Base-by-base conservation (phyloP, 148 eudicot genomes). In the Cornus kousa region DNA sequence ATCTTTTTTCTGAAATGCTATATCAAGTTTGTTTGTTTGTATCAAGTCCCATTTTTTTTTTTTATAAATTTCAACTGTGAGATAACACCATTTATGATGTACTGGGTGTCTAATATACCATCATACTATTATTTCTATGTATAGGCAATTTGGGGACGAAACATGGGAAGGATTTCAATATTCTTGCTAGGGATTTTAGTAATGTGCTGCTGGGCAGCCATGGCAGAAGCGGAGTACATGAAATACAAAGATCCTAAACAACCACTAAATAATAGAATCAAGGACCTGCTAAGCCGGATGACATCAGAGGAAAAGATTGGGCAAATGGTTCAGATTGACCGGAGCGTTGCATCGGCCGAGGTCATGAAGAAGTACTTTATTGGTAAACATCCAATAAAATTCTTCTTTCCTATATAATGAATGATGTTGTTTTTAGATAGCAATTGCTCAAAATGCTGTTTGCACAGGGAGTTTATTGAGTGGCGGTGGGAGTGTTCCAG, bases 271-370 rank as follows among this genome's bases (percentile, higher is more conserved):
- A 48, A 39, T 32, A 83, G 97, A 77, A 84, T 91, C 46, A 81
- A 83, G 77, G 95, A 93, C 79, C 79, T 93, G 24, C 73, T 93
- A 83, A 65, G 78, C 13, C 83, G 90, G 24, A 93, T 93, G 97
- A 93, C 85, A 0, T 81, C 91, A 9, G 88, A 82, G 48, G 95
- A 93, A 77, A 93, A 93, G 82, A 89, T 93, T 73, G 97, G 95
- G 17, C 97, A 93, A 67, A 93, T 93, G 97, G 82, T 80, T 43
- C 97, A 93, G 55, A 91, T 93, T 60, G 97, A 93, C 67, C 81
- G 91, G 55, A 67, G 83, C 19, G 91, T 87, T 12, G 97, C 94
- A 40, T 82, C 95, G 0, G 70, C 80, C n/a, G 80, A 88, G 46
- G 90, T 89, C 73, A 82, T 93, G 91, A 89, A 78, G 32, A 82